Conservation (phyloP, 192 early-diverging fungal genomes). For the Powellomyces hirtus region DNA sequence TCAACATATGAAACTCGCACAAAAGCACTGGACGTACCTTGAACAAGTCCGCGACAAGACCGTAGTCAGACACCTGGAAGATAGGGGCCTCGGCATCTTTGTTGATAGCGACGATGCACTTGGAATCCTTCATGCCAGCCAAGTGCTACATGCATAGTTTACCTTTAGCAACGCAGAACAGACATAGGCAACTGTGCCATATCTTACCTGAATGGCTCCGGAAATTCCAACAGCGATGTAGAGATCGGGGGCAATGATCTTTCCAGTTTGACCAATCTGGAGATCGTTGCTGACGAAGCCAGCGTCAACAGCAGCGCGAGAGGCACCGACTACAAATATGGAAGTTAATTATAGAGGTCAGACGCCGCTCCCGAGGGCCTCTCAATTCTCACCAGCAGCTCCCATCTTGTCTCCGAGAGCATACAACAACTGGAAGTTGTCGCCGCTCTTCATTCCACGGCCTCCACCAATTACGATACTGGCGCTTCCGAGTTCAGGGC, state of each 20-base stretch:
- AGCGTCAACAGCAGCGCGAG: slow-evolving; percentile 96
- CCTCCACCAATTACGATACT: slow-evolving; percentile 92
- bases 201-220: slow-evolving; percentile 85
- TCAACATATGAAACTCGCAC: not conserved
- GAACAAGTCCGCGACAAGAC: slow-evolving; percentile 93
- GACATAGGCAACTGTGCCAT: not conserved
- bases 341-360: not conserved
- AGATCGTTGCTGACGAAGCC: slow-evolving; percentile 94
- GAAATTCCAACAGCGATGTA: slow-evolving; percentile 96
- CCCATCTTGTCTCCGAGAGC: slow-evolving; percentile 91
- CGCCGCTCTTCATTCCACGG: slow-evolving; percentile 93
- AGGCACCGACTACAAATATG: slow-evolving; percentile 78
- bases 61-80: slow-evolving; percentile 94
- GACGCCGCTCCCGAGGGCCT: not conserved
- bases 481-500: slow-evolving; percentile 85
- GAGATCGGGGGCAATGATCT: slow-evolving; percentile 94
- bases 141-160: too few species aligned
- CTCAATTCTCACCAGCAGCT: slow-evolving; percentile 67
- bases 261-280: slow-evolving; percentile 98
- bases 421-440: slow-evolving; percentile 91
- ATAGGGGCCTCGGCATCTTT: slow-evolving; percentile 98
- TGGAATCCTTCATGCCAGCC: slow-evolving; percentile 99
- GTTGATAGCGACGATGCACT: slow-evolving; percentile 98
- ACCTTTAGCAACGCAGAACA: not conserved
- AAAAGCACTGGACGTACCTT: too few species aligned